Evolutionary conservation across 208 protist species (phyloP), one percentile per base, ranked within the genome.

Genomic region (Crithidia fasciculata): DNA sequence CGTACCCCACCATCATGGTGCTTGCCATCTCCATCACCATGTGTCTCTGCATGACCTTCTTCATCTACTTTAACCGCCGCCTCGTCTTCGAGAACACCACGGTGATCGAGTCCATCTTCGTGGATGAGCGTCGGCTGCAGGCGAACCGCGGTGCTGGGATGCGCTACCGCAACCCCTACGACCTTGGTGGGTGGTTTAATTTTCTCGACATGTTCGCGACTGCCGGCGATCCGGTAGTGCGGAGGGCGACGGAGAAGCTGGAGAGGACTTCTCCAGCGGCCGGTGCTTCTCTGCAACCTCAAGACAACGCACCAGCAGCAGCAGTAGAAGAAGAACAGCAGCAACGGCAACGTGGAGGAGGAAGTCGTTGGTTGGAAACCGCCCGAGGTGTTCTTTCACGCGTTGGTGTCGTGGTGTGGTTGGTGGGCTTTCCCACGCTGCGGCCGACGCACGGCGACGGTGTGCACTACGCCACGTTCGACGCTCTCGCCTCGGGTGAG

Each of bases 121-220:
- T 92, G 57, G 61, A 79, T 10, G 58, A 87, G n/a, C 88, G 84
- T 55, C 60, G 74, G 18, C n/a, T 59, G 3, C 18, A 52, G 9
- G 67, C 80, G 0, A 84, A 79, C 71, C 50, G 64, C 52, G 19
- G 59, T 39, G 80, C 76, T 12, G 64, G 62, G 10, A 69, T 84
- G 19, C 52, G 59, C 3, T 90, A 87, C 62, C 83, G 81, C 54
- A 90, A 69, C 64, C 92, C 88, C 50, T 96, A 94, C 74, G 78
- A 96, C 65, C 66, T 94, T 8, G 89, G 92, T 0, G 37, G 63
- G n/a, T 84, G 80, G 81, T 72, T 73, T 4, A 96, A 96, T 73
- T 43, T 96, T 9, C 18, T 96, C 10, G 74, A 83, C 28, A 8
- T 86, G 7, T 91, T 95, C 71, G 72, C 81, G 54, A 84, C 88